A percentile compares a stretch with the other conserved stretches of the same genome.
Evolutionary conservation across 768 basidiomycete species (phyloP).

Genomic region (Termitomyces sp.): DNA sequence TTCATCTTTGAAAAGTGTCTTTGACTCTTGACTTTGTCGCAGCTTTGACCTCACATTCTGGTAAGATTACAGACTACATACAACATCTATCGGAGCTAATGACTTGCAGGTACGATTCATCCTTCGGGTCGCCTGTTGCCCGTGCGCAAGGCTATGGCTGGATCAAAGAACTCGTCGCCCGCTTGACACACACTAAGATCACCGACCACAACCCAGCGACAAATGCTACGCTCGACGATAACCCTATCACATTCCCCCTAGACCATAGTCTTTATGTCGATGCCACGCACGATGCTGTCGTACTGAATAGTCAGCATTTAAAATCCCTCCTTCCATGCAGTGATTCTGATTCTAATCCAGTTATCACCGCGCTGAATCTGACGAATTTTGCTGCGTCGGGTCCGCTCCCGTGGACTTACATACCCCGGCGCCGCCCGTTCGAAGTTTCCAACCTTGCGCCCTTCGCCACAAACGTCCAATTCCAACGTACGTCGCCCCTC

Average conservation of each 20-base stretch:
- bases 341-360: constrained; percentile 24
- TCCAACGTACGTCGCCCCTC: constrained; percentile 58
- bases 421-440: constrained; percentile 60
- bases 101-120: constrained; percentile 50
- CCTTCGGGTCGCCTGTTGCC: constrained; percentile 79
- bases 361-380: constrained; percentile 82
- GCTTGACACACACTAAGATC: constrained; percentile 70
- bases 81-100: not conserved
- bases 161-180: constrained; percentile 76
- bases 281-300: constrained; percentile 85
- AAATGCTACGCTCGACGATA: constrained; percentile 76
- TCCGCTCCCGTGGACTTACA: constrained; percentile 69
- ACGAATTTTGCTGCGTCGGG: constrained; percentile 70
- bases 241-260: constrained; percentile 63
- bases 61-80: constrained; percentile 18
- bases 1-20: not conserved
- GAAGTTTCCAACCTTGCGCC: constrained; percentile 74
- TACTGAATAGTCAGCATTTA: constrained; percentile 55
- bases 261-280: constrained; percentile 77
- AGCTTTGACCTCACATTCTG: constrained; percentile 68
- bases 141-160: constrained; percentile 76
- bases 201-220: constrained; percentile 71
- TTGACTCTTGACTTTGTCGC: not conserved
- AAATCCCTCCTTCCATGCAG: not conserved
- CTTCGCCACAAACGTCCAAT: constrained; percentile 84